Conservation (phyloP, 805 yeast species). For the Metschnikowia picachoensis region DNA sequence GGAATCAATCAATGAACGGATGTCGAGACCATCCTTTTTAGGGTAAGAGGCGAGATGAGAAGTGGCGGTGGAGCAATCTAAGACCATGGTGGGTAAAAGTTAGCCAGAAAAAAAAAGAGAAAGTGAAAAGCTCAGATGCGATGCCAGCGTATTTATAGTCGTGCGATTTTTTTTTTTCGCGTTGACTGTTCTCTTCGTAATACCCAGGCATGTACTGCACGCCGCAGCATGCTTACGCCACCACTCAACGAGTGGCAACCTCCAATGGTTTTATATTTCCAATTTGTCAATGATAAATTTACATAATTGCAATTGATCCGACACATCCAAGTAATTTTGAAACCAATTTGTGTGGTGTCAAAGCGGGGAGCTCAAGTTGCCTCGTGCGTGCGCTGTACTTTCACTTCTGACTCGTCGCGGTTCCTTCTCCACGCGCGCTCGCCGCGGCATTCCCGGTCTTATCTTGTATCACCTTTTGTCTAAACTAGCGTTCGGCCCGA, state of each 20-base stretch:
- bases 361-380: too few relatives aligned
- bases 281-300: too few relatives aligned
- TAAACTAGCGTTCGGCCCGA: not conserved
- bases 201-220: not conserved
- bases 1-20: slow-evolving; percentile 85
- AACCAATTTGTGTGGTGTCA: too few relatives aligned
- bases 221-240: too few relatives aligned
- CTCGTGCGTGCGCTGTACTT: too few relatives aligned
- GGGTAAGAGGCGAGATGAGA: slow-evolving; percentile 62
- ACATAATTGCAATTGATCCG: too few relatives aligned
- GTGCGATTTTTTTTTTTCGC: slow-evolving; percentile 8
- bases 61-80: slow-evolving; percentile 56
- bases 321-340: too few relatives aligned
- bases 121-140: slow-evolving; percentile 4
- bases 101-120: slow-evolving; percentile 40
- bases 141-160: slow-evolving; percentile 8
- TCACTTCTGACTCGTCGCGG: not conserved
- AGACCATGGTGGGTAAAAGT: slow-evolving; percentile 37
- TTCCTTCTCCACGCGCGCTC: too few relatives aligned
- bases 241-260: too few relatives aligned
- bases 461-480: not conserved
- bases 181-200: not conserved
- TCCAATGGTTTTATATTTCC: too few relatives aligned
- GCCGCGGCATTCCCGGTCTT: slow-evolving; percentile 8
- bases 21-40: slow-evolving; percentile 80